Evolutionary conservation across 345 rosid genomes (phyloP).

Genomic region (Citrus maxima): DNA sequence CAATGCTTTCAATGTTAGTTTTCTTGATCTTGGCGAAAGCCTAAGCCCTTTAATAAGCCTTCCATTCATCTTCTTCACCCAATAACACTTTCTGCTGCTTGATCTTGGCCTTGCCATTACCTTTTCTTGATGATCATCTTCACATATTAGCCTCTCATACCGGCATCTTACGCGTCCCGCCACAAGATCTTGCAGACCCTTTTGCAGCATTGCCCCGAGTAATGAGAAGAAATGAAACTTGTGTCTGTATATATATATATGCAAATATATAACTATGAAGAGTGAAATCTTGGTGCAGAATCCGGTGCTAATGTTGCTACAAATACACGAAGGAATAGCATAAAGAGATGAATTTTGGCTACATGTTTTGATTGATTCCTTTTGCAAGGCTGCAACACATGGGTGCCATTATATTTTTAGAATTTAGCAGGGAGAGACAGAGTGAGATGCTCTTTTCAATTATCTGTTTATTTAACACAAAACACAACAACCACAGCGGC

Average conservation of each 20-base stretch:
- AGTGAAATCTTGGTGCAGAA: background rate
- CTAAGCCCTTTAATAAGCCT: constrained; percentile 47
- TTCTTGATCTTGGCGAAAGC: constrained; percentile 44
- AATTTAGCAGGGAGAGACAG: background rate
- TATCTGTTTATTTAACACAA: constrained; percentile 5
- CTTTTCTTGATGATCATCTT: constrained; percentile 10
- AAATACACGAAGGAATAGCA: background rate
- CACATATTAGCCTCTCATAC: background rate
- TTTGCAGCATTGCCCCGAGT: constrained; percentile 5
- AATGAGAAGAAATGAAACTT: too few relatives aligned
- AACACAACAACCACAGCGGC: background rate
- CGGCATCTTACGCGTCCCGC: constrained; percentile 1
- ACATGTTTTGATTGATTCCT: background rate
- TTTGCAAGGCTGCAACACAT: constrained; percentile 15
- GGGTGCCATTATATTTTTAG: constrained; percentile 14
- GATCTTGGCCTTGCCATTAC: constrained; percentile 23
- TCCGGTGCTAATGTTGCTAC: background rate
- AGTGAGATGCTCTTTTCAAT: background rate
- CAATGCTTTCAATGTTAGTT: constrained; percentile 44
- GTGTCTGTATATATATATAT: too few relatives aligned
- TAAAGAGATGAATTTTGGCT: too few relatives aligned
- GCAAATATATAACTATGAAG: too few relatives aligned
- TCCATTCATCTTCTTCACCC: constrained; percentile 46
- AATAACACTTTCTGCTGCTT: constrained; percentile 24
- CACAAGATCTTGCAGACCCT: constrained; percentile 20